phyloP scores from a whole-genome alignment of 2,329 filamentous ascomycete genomes.

The Lachnellula hyalina region DNA sequence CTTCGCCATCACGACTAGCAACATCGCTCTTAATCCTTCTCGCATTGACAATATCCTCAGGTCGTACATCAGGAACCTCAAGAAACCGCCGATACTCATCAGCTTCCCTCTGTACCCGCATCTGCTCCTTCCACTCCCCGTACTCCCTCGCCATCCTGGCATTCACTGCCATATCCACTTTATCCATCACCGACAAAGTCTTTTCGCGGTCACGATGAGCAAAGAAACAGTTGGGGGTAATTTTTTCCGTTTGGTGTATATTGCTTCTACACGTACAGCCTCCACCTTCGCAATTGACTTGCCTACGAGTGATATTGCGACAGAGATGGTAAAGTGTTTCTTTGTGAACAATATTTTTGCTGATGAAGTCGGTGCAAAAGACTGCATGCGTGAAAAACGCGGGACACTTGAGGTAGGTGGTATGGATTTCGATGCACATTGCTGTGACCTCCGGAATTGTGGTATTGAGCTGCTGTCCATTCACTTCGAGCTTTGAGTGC shows the following conservation, averaged over 20 bases:
- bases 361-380: background rate
- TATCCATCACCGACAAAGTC: background rate
- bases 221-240: background rate
- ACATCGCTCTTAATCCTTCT: no score
- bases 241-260: no score
- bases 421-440: background rate
- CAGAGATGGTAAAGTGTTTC: background rate
- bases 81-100: background rate
- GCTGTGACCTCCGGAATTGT: no score
- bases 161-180: background rate
- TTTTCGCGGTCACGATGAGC: background rate
- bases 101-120: background rate
- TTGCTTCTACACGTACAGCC: background rate
- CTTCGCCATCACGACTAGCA: no score
- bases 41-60: no score
- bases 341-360: background rate
- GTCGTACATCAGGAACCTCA: no score
- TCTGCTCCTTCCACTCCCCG: background rate
- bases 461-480: background rate
- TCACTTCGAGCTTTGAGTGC: background rate
- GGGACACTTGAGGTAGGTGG: background rate
- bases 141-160: background rate
- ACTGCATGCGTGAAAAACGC: background rate
- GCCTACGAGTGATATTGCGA: background rate
- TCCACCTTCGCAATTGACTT: background rate